phyloP scores from a whole-genome alignment of 1,284 basidiomycete genomes.

The Gastroboletus turbinatus region DNA sequence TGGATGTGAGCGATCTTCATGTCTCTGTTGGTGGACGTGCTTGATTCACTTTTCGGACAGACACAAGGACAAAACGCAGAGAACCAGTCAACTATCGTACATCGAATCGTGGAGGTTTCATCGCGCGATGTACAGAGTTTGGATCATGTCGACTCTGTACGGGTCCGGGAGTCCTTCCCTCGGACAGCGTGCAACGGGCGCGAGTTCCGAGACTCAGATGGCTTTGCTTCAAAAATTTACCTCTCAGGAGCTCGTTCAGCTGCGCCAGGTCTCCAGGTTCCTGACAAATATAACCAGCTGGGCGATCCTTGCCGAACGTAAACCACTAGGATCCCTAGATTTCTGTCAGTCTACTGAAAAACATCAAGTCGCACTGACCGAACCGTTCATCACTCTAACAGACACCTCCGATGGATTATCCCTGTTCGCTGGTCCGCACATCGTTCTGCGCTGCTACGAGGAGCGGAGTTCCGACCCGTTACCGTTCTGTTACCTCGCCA shows the following conservation, averaged over 20 bases:
- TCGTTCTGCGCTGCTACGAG: slow-evolving; percentile 18
- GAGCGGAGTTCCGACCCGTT: slow-evolving; percentile 10
- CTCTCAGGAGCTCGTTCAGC: slow-evolving; percentile 19
- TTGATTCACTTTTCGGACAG: slow-evolving; percentile 18
- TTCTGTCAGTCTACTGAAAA: slow-evolving; percentile 5
- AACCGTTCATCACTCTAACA: background rate
- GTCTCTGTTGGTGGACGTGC: background rate
- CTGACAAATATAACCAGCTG: background rate
- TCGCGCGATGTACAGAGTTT: slow-evolving; percentile 34
- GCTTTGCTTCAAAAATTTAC: slow-evolving; percentile 16
- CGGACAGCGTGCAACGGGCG: background rate
- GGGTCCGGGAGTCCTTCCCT: slow-evolving; percentile 2
- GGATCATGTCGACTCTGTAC: slow-evolving; percentile 25
- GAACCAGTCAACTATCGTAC: slow-evolving; percentile 27
- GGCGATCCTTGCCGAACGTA: slow-evolving; percentile 13
- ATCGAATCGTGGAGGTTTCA: slow-evolving; percentile 36
- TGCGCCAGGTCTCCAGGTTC: slow-evolving; percentile 9
- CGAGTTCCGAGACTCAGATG: background rate
- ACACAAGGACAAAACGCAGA: slow-evolving; percentile 33
- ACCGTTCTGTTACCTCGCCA: background rate
- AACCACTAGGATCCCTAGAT: slow-evolving; percentile 8
- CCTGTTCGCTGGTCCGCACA: slow-evolving; percentile 17
- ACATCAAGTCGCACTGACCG: background rate
- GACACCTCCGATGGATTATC: slow-evolving; percentile 17
- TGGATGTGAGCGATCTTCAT: slow-evolving; percentile 25